Evolutionary conservation across 2,329 filamentous ascomycete species (phyloP).

Genomic region (Penicillium sp.): DNA sequence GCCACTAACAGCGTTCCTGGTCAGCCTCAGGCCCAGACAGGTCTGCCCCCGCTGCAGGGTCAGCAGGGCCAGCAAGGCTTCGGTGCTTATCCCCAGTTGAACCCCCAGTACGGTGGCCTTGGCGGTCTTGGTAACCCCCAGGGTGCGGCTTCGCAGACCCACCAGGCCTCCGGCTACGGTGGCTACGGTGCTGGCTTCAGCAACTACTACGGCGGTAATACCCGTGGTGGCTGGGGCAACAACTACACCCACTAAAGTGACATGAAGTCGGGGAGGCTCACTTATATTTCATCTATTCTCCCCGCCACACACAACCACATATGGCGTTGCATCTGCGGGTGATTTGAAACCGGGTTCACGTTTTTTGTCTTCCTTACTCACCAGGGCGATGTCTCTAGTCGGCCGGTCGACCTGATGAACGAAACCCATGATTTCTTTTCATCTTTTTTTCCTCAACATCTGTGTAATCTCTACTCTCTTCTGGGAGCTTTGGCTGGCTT

Average conservation of each 20-base stretch:
- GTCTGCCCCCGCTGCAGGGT: slow-evolving; percentile 54
- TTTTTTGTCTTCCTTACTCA: slow-evolving; percentile 14
- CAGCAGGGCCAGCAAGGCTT: slow-evolving; percentile 56
- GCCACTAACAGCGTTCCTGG: slow-evolving; percentile 58
- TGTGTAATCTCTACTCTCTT: slow-evolving; percentile 44
- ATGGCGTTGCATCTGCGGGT: slow-evolving; percentile 30
- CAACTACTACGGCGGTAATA: slow-evolving; percentile 45
- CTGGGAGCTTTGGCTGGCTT: slow-evolving; percentile 39
- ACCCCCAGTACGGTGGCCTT: slow-evolving; percentile 53
- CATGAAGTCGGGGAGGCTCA: slow-evolving; percentile 20
- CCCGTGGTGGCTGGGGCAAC: slow-evolving; percentile 46
- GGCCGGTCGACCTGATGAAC: slow-evolving; percentile 7
- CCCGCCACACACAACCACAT: slow-evolving; percentile 28
- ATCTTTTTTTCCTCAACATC: slow-evolving; percentile 32
- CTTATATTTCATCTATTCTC: slow-evolving; percentile 17
- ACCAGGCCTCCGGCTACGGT: slow-evolving; percentile 42
- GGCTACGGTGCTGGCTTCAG: slow-evolving; percentile 44
- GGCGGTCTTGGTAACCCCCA: slow-evolving; percentile 44
- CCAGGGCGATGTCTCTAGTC: slow-evolving; percentile 1
- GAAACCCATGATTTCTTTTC: slow-evolving; percentile 23
- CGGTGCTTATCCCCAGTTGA: slow-evolving; percentile 55
- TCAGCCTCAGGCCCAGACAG: slow-evolving; percentile 50
- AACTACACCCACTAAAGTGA: slow-evolving; percentile 47
- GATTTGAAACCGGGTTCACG: slow-evolving; percentile 20
- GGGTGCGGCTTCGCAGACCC: slow-evolving; percentile 38